Conservation (phyloP, 768 basidiomycete genomes). For the Boletus bicolor region DNA sequence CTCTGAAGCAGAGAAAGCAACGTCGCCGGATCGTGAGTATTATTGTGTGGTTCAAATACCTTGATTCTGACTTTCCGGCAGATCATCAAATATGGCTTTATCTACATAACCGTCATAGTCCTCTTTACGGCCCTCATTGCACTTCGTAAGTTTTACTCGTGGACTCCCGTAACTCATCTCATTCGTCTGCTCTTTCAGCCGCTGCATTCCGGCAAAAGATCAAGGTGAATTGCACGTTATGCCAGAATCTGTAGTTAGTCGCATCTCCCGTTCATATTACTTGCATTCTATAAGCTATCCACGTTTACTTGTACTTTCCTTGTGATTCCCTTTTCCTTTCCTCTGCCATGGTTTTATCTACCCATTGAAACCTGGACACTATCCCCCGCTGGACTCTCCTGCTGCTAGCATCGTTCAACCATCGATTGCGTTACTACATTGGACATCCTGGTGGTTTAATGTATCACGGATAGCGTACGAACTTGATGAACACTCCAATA, state of each 20-base stretch:
- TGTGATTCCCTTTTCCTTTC: not conserved
- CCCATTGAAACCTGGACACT: conserved; percentile 10
- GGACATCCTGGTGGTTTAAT: conserved; percentile 16
- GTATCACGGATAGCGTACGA: conserved; percentile 26
- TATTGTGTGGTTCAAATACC: not conserved
- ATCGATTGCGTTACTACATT: conserved; percentile 8
- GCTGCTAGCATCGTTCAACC: conserved; percentile 10
- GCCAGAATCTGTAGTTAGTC: conserved; percentile 59
- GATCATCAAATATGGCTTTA: conserved; percentile 80
- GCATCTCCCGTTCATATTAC: conserved; percentile 23
- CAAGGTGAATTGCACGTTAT: conserved; percentile 62
- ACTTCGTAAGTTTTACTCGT: conserved; percentile 57
- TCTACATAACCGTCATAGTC: conserved; percentile 68
- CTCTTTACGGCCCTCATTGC: conserved; percentile 75
- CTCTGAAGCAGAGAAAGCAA: conserved; percentile 84
- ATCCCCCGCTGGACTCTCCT: conserved; percentile 13
- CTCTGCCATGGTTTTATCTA: not conserved
- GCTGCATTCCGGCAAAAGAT: conserved; percentile 57
- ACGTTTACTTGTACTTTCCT: conserved; percentile 28
- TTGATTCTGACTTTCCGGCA: conserved; percentile 27
- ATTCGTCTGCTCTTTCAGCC: conserved; percentile 38
- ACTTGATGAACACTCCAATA: conserved; percentile 12
- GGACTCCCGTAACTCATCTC: conserved; percentile 6
- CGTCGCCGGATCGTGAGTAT: conserved; percentile 81
- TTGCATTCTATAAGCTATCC: conserved; percentile 29